Base-by-base conservation (phyloP, 495 filamentous ascomycete species). In the Aspergillus funiculosus region DNA sequence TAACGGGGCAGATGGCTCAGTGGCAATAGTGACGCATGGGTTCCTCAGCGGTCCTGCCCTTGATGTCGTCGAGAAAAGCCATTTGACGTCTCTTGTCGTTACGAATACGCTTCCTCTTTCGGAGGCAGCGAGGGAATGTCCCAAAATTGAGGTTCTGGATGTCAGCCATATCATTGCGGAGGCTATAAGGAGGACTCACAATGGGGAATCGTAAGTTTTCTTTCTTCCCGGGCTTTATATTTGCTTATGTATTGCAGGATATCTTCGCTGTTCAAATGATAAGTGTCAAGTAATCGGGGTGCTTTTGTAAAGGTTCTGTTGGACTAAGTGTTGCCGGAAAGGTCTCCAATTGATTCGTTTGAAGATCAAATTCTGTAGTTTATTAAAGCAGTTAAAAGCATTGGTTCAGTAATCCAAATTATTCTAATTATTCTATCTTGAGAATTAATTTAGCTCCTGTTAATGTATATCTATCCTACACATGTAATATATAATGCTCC, bases 81-180 rank as follows among this genome's bases (percentile, higher is more conserved):
- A 67, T 24, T 66, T 97, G 52, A 79, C 70, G 47, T 81, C 81
- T 44, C 64, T 98, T 5, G 89, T 97, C 9, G 91, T 96, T 38
- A 97, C 94, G 21, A 98, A 98, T 67, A 98, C 90, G 11, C 88
- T 97, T 19, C 91, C 91, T 29, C 80, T 94, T 46, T 85, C 86
- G 57, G 96, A 72, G 36, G 68, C 68, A 61, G 81, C 84, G 59
- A 78, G 80, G 61, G 50, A 58, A 21, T 97, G 92, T 59, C 73
- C 77, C 49, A 85, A 83, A 65, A 73, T 98, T 29, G 76, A 86
- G 55, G 89, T 89, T 20, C 95, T 98, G 58, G 91, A 98, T 68
- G 85, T 98, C 52, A 86, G 84, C 63, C 87, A 89, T 28, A 97
- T 91, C 17, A 74, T 86, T 52, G 76, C 80, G 50, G 80, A 83